Conservation (phyloP, 139 green algal species). For the Micromonas pusilla region DNA sequence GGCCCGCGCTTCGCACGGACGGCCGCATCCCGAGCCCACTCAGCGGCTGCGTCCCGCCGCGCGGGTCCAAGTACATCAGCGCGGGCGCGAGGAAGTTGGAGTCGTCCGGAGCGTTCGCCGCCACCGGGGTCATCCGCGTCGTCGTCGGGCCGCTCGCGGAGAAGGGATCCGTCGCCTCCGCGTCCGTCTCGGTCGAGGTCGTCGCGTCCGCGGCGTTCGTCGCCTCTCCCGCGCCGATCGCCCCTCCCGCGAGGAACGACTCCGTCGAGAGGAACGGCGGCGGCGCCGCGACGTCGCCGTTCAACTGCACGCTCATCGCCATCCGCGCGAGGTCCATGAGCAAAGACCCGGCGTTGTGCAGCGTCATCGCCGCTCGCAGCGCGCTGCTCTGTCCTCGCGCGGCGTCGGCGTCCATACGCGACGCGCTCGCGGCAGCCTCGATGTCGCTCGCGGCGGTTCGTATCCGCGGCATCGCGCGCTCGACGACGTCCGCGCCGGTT, state of each 20-base stretch:
- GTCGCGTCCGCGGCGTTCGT: no score
- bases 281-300: not conserved
- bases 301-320: not conserved
- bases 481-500: not conserved
- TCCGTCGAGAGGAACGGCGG: not conserved
- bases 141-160: no score
- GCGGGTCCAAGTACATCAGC: not conserved
- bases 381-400: not conserved
- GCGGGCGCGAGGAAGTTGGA: not conserved
- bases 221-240: no score
- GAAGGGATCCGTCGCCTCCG: no score
- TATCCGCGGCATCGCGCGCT: not conserved
- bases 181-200: no score
- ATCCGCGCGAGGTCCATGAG: not conserved
- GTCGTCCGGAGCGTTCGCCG: no score
- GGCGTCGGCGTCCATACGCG: not conserved
- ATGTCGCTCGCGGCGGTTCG: not conserved
- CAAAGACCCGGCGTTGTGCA: not conserved
- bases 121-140: no score
- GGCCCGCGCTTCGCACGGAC: not conserved
- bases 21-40: not conserved
- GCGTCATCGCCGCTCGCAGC: not conserved
- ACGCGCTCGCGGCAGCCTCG: not conserved
- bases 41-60: not conserved
- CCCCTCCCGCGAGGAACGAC: no score